These are phyloP conservation scores for Lachancea lanzarotensis DNA, from an alignment of 805 yeast genomes.

Conservation along the genomic window DNA sequence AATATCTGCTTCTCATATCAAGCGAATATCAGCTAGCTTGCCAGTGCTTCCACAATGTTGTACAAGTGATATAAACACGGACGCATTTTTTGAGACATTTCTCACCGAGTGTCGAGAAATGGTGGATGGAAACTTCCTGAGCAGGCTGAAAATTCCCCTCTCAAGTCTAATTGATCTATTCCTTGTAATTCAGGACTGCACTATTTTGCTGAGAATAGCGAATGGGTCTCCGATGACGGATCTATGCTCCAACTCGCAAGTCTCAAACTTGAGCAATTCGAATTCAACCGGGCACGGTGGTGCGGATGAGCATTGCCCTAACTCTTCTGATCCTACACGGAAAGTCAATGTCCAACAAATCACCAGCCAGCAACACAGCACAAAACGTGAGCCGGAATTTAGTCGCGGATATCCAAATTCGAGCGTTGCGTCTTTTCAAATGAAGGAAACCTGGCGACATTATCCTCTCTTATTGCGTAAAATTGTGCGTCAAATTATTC, in stretches of 20 bases:
- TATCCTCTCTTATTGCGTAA: constrained; percentile 1
- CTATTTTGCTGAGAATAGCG: neutral
- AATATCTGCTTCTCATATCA: neutral
- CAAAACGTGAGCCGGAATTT: neutral
- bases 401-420: neutral
- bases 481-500: constrained; percentile 1
- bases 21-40: neutral
- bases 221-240: neutral
- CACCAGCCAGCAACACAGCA: too few species aligned
- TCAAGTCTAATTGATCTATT: neutral
- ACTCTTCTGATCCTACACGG: too few species aligned
- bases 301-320: neutral
- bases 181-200: neutral
- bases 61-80: neutral
- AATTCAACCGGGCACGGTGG: too few species aligned
- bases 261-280: too few species aligned
- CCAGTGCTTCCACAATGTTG: neutral
- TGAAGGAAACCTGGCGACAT: constrained; percentile 1
- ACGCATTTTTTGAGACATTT: neutral
- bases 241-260: too few species aligned
- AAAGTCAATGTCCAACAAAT: too few species aligned
- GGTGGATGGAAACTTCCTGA: neutral
- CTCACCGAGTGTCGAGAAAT: neutral
- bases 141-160: neutral
- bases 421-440: neutral